These are phyloP conservation scores for Coniferiporia sulphurascens DNA, from an alignment of 1,284 basidiomycete genomes.

Conservation along the genomic window DNA sequence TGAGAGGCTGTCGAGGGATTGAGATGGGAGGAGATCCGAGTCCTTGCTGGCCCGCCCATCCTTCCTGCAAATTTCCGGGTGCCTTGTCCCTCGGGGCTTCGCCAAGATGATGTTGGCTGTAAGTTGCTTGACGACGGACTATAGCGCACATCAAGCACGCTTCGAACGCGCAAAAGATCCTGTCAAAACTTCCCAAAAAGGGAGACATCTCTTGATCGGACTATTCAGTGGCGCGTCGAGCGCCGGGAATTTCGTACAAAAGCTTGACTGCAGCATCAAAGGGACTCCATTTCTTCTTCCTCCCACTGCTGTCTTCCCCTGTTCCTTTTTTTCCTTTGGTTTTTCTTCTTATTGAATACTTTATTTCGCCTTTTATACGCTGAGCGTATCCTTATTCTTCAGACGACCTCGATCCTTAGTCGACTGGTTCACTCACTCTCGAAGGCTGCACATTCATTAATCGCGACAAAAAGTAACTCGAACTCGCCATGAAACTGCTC, in stretches of 20 bases:
- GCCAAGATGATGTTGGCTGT: neutral
- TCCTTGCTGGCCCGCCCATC: neutral
- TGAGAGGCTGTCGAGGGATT: neutral
- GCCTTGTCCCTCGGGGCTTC: neutral
- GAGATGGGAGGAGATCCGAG: neutral
- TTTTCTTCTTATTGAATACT: conserved; percentile 18
- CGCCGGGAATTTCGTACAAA: neutral
- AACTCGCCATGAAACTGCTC: conserved; percentile 16
- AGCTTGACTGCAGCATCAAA: neutral
- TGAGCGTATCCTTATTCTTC: conserved; percentile 22
- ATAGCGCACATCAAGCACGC: neutral
- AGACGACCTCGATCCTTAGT: conserved; percentile 4
- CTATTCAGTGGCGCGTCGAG: neutral
- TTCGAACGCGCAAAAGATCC: neutral
- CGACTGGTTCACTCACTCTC: conserved; percentile 12
- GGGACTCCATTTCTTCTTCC: neutral
- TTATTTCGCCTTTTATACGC: conserved; percentile 21
- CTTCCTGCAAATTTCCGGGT: neutral
- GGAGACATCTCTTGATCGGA: neutral
- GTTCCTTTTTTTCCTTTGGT: conserved; percentile 18
- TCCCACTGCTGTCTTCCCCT: neutral
- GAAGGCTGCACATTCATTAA: conserved; percentile 16
- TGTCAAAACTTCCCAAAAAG: neutral
- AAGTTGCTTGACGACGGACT: neutral
- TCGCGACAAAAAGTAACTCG: conserved; percentile 31